Conservation (phyloP, 306 rosid genomes). For the Psophocarpus tetragonolobus region DNA sequence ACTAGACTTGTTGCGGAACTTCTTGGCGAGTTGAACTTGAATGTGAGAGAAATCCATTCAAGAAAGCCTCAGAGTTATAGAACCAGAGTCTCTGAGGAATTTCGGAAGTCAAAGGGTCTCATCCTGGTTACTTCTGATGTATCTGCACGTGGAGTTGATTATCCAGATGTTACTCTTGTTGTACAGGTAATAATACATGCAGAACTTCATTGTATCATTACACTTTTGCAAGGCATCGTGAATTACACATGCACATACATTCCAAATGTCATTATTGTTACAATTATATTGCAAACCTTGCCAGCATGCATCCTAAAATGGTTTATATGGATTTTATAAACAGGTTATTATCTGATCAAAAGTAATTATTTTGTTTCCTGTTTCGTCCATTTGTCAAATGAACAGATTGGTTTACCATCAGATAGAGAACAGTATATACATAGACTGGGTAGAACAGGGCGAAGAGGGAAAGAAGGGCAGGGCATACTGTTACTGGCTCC, state of each 20-base stretch:
- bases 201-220: conserved; percentile 10
- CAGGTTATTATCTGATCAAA: background rate
- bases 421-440: conserved; percentile 91
- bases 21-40: conserved; percentile 84
- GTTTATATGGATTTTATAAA: background rate
- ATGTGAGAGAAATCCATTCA: conserved; percentile 95
- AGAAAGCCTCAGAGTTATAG: conserved; percentile 91
- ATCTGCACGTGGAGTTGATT: conserved; percentile 98
- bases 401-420: conserved; percentile 86
- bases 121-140: conserved; percentile 95
- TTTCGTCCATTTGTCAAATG: conserved; percentile 20
- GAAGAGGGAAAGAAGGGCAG: conserved; percentile 92
- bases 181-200: conserved; percentile 60
- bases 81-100: conserved; percentile 91
- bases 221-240: background rate
- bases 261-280: background rate
- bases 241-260: background rate
- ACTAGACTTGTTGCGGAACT: conserved; percentile 84
- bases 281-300: background rate
- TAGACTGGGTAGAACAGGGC: conserved; percentile 93
- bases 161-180: conserved; percentile 93
- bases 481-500: conserved; percentile 87
- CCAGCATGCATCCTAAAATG: background rate
- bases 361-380: background rate
- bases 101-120: conserved; percentile 88